phyloP scores from a whole-genome alignment of 2,329 filamentous ascomycete genomes.

The Hawksworthiomyces lignivorus region DNA sequence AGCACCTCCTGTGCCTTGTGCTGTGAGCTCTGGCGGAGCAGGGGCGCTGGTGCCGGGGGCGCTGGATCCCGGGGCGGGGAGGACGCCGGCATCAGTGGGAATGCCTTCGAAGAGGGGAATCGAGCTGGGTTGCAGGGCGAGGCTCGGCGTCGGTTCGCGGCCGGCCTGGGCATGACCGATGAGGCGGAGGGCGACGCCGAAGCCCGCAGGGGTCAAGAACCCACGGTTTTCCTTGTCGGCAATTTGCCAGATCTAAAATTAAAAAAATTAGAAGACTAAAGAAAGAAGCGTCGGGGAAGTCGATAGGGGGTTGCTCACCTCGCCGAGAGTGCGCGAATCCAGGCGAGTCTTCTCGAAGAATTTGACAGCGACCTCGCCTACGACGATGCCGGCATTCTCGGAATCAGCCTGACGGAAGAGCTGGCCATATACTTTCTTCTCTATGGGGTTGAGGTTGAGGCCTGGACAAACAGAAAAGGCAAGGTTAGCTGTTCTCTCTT shows the following conservation, averaged over 20 bases:
- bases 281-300: not conserved
- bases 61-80: slow-evolving; percentile 35
- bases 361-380: slow-evolving; percentile 89
- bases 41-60: slow-evolving; percentile 51
- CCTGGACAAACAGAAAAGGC: too few relatives aligned
- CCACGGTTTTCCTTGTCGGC: slow-evolving; percentile 95
- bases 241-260: slow-evolving; percentile 87
- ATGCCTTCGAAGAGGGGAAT: slow-evolving; percentile 87
- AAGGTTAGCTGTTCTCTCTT: too few relatives aligned
- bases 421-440: slow-evolving; percentile 89
- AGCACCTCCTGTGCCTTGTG: slow-evolving; percentile 37
- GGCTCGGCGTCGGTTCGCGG: slow-evolving; percentile 68
- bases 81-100: slow-evolving; percentile 1
- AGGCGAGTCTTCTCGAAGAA: slow-evolving; percentile 97
- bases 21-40: slow-evolving; percentile 8
- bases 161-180: slow-evolving; percentile 94
- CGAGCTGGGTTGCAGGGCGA: slow-evolving; percentile 81
- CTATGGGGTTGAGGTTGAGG: slow-evolving; percentile 80
- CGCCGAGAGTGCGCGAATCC: slow-evolving; percentile 75
- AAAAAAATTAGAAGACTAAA: not conserved
- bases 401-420: slow-evolving; percentile 90
- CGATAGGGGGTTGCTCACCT: slow-evolving; percentile 53
- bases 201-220: slow-evolving; percentile 84
- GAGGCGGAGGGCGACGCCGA: slow-evolving; percentile 84
- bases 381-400: slow-evolving; percentile 86